These are phyloP conservation scores for Pseudogymnoascus sp. DNA, from an alignment of 2,329 filamentous ascomycete genomes.

Conservation along the genomic window DNA sequence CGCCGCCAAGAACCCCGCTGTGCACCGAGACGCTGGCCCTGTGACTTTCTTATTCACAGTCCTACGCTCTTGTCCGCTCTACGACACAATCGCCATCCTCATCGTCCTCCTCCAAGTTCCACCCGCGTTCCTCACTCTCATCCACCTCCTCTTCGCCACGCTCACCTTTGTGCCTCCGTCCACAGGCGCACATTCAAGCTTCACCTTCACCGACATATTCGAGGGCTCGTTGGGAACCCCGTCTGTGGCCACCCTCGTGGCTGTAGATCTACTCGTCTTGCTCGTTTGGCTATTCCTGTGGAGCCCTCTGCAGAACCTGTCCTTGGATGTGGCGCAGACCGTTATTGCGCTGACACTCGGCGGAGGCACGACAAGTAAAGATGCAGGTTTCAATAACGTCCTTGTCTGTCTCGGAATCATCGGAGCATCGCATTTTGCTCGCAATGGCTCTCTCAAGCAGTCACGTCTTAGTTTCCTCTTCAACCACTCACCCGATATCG, in stretches of 20 bases:
- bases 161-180: constrained; percentile 87
- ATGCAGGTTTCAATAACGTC: constrained; percentile 64
- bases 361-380: constrained; percentile 64
- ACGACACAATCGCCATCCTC: constrained; percentile 92
- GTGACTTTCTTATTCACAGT: constrained; percentile 78
- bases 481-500: constrained; percentile 27
- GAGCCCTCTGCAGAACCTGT: constrained; percentile 79
- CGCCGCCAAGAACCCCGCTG: constrained; percentile 57
- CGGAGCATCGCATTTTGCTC: constrained; percentile 26
- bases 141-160: constrained; percentile 87
- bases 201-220: constrained; percentile 85
- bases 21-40: constrained; percentile 65
- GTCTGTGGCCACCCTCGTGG: constrained; percentile 74
- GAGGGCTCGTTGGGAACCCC: constrained; percentile 81
- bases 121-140: constrained; percentile 76
- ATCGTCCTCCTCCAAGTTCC: constrained; percentile 92
- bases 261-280: constrained; percentile 77
- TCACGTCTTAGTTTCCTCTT: constrained; percentile 24
- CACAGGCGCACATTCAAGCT: constrained; percentile 59
- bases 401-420: constrained; percentile 66
- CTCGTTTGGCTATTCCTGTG: constrained; percentile 82
- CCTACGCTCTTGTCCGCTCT: constrained; percentile 79
- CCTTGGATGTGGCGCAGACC: constrained; percentile 83
- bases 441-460: constrained; percentile 22
- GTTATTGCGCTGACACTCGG: constrained; percentile 88